Percentiles rank a stretch among this genome's conserved stretches.
Conservation (phyloP, 2,329 filamentous ascomycete species). For the Colletotrichum limetticola region DNA sequence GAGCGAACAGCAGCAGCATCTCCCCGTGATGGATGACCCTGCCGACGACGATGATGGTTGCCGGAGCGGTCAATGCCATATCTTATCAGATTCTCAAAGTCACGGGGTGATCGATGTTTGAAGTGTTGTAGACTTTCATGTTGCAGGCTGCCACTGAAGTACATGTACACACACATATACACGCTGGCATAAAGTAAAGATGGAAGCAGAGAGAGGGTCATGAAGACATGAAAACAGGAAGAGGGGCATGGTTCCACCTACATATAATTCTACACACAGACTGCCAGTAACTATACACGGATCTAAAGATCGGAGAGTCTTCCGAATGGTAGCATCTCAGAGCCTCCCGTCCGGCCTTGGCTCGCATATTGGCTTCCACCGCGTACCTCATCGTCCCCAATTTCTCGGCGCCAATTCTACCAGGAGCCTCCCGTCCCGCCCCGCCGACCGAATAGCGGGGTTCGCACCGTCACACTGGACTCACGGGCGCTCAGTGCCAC, state of each 20-base stretch:
- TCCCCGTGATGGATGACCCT: background rate
- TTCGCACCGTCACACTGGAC: background rate
- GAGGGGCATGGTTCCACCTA: too few species aligned
- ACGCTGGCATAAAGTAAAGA: background rate
- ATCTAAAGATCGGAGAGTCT: background rate
- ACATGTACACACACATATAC: background rate
- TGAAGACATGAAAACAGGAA: too few species aligned
- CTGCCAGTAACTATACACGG: too few species aligned
- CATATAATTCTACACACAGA: too few species aligned
- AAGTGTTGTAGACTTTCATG: background rate
- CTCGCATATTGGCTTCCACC: background rate
- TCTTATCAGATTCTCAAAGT: conserved; percentile 9
- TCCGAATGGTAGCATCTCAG: background rate
- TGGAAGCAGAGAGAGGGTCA: too few species aligned
- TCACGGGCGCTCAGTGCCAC: conserved; percentile 9
- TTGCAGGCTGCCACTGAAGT: background rate
- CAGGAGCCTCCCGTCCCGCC: background rate
- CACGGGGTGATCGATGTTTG: conserved; percentile 6
- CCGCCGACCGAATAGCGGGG: conserved; percentile 12
- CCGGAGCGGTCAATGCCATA: background rate
- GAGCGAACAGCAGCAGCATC: background rate
- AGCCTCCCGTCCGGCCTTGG: conserved; percentile 3
- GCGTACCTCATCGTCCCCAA: background rate
- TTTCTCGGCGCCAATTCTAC: background rate
- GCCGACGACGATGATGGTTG: background rate